phyloP scores from a whole-genome alignment of 306 rosid species.

The Cicer judaicum region DNA sequence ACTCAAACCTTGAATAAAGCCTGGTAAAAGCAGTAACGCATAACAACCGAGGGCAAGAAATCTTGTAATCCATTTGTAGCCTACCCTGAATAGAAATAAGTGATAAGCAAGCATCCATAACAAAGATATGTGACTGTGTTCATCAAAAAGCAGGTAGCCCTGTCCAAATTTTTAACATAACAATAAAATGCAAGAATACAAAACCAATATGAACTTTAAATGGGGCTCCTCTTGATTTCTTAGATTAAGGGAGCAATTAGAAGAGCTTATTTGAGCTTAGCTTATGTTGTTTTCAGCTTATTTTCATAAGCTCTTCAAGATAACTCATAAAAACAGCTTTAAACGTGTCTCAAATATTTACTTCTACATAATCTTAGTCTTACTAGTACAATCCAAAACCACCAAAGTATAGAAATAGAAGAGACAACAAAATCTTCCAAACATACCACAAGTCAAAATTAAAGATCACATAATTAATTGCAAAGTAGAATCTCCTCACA shows the following conservation, averaged over 20 bases:
- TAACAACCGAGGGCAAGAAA: constrained; percentile 82
- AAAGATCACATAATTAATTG: constrained; percentile 4
- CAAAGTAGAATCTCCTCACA: constrained; percentile 3
- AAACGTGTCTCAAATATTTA: background rate
- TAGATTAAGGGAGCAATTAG: background rate
- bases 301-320: background rate
- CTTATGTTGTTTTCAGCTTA: background rate
- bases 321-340: background rate
- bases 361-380: background rate
- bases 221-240: constrained; percentile 5
- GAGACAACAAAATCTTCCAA: background rate
- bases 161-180: constrained; percentile 3
- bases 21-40: constrained; percentile 70
- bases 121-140: background rate
- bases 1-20: constrained; percentile 78
- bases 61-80: constrained; percentile 82
- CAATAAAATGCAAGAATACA: constrained; percentile 17
- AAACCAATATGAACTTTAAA: background rate
- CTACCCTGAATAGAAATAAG: constrained; percentile 81
- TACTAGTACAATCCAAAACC: constrained; percentile 26
- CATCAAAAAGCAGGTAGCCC: constrained; percentile 18
- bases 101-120: constrained; percentile 53
- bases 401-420: background rate
- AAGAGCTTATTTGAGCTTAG: background rate
- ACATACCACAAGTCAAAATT: background rate